Evolutionary conservation across 257 asterid genomes (phyloP).

Genomic region (Solanum ossicruentum): DNA sequence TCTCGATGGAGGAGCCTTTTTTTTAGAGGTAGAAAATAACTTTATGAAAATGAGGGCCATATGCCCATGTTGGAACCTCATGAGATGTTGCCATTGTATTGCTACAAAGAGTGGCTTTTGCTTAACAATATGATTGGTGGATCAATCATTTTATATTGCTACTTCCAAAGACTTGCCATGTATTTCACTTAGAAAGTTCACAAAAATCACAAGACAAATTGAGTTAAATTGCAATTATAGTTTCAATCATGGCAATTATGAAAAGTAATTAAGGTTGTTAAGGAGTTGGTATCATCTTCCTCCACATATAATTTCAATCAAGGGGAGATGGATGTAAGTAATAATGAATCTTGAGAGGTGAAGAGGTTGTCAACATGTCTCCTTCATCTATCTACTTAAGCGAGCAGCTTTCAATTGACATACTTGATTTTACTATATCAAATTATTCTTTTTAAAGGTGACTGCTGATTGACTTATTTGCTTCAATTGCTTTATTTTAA

Average conservation of each 20-base stretch:
- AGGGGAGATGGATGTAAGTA: too few species aligned
- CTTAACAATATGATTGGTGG: not conserved
- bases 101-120: not conserved
- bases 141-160: not conserved
- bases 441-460: too few species aligned
- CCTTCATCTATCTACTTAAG: too few species aligned
- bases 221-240: not conserved
- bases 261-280: not conserved
- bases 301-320: not conserved
- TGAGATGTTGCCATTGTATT: not conserved
- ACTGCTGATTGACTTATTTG: too few species aligned
- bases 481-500: too few species aligned
- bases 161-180: not conserved
- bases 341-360: too few species aligned
- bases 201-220: not conserved
- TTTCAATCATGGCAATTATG: not conserved
- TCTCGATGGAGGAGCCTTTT: too few species aligned
- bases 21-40: too few species aligned
- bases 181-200: not conserved
- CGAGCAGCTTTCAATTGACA: accelerated
- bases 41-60: not conserved
- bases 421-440: too few species aligned
- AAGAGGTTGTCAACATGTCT: too few species aligned
- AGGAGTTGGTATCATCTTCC: not conserved
- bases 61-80: not conserved